Evolutionary conservation across 2,329 filamentous ascomycete species (phyloP).

Genomic region (Penicillium decumbens): DNA sequence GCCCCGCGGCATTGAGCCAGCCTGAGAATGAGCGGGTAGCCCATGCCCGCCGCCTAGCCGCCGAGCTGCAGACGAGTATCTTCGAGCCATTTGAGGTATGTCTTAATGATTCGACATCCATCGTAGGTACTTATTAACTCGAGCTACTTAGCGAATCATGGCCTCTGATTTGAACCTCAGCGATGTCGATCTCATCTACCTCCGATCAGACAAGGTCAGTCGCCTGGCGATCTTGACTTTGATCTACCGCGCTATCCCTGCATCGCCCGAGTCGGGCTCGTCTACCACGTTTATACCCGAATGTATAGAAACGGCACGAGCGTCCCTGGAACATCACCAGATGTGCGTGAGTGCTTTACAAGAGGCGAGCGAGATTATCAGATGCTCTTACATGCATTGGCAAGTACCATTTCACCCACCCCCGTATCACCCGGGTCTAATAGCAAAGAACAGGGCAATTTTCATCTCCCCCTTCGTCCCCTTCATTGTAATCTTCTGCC

Average conservation of each 20-base stretch:
- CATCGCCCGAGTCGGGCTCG: constrained; percentile 19
- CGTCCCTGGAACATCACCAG: constrained; percentile 34
- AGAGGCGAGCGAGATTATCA: constrained; percentile 25
- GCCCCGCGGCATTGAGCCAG: constrained; percentile 29
- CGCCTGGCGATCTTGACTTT: constrained; percentile 36
- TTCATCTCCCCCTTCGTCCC: constrained; percentile 48
- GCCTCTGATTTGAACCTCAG: constrained; percentile 14
- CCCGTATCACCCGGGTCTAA: not conserved
- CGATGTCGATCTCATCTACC: constrained; percentile 26
- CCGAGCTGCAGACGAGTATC: constrained; percentile 26
- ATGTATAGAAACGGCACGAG: constrained; percentile 37
- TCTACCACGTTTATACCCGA: constrained; percentile 33
- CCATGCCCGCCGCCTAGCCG: constrained; percentile 28
- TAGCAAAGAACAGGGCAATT: constrained; percentile 28
- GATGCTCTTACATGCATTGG: constrained; percentile 37
- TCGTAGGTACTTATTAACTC: not conserved
- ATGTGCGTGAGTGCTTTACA: constrained; percentile 25
- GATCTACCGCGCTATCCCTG: constrained; percentile 41
- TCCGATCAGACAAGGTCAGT: constrained; percentile 35
- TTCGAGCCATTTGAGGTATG: constrained; percentile 31
- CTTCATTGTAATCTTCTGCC: constrained; percentile 49
- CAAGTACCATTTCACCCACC: constrained; percentile 12
- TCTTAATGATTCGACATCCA: not conserved
- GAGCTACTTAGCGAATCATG: constrained; percentile 8
- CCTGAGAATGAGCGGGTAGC: constrained; percentile 24